Base-by-base conservation (phyloP, 345 rosid species). In the Citropsis articulata region DNA sequence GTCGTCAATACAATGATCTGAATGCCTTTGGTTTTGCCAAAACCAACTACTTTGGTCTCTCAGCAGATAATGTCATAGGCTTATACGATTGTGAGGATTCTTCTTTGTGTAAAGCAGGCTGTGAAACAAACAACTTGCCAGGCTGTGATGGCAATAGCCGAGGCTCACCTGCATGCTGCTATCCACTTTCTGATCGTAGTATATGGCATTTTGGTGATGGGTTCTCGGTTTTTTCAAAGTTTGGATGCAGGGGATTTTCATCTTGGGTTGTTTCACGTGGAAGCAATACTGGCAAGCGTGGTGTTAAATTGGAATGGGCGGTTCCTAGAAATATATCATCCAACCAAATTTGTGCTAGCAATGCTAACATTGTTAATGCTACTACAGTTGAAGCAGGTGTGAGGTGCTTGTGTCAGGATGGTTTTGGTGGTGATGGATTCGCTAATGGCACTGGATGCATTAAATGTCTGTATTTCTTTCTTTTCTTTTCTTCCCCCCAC, bases 31-130 rank as follows among this genome's bases (percentile, higher is more conserved):
- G 84, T 45, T 88, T 90, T 71, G 72, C 84, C 4, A 79, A 79
- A 8, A 87, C 87, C 45, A 77, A 71, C 8, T 83, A 82, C 87
- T 90, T 92, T 61, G 89, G 88, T 1, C 69, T 92, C 61, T 92
- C 98, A 0, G 80, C 50, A 2, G 97, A 94, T 75, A 94, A 92
- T 77, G 88, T 92, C 0, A n/a, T 92, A 56, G 92, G 92, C 12
- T 82, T 94, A 40, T 94, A 92, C 81, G 96, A 92, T 65, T 92
- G 97, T 24, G 97, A 91, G 83, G 98, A 94, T 42, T 92, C 97
- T 14, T 94, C 96, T 21, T 75, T 92, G 71, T 94, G 98, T 67
- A 94, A 90, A 80, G 81, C 90, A 3, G 84, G 61, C 16, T 94
- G 98, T 33, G 97, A 92, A 82, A 89, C 90, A 14, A 86, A 86